Base-by-base conservation (phyloP, 495 filamentous ascomycete genomes). In the Venustampulla echinocandica region DNA sequence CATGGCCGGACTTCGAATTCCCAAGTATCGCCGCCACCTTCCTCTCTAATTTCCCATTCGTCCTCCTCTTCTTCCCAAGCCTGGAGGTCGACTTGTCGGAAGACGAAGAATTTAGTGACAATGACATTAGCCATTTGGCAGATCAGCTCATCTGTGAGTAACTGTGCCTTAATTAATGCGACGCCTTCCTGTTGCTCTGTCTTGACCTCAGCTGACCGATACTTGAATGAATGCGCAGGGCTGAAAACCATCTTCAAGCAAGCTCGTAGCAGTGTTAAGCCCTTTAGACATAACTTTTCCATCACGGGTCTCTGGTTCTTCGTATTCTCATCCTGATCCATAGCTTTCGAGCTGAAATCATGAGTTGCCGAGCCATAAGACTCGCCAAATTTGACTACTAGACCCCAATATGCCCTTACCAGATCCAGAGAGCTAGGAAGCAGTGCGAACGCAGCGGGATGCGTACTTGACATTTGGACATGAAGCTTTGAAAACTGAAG, bases 401-500 rank as follows among this genome's bases (percentile, higher is more conserved):
- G 69, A 17, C 71, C 74, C 92, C 92, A 96, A 60, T 95, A 97
- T 11, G 80, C 75, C 35, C 73, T 76, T 15, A 85, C 77, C 10
- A 98, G 75, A 10, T 74, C 66, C 3, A 90, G 66, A 23, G 86
- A 86, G 49, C 85, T 77, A 1, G 88, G 85, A 4, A 98, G 73
- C 10, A 85, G 63, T 0, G 81, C 81, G 64, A 95, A 97, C 21
- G 85, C 81, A 4, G 81, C 80, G 9, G 88, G 81, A 57, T 90
- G 87, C 10, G 64, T 60, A 40, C 70, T 71, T 3, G 82, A 77
- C 82, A 96, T 90, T 32, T 88, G 79, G 18, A 92, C 69, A 61
- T 96, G 90, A 7, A 97, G 69, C 64, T 98, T 97, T 10, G 90
- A 80, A 37, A 95, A 79, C 59, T 95, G 90, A 40, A 93, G 58